A percentile compares a stretch with the other conserved stretches of the same genome.
Evolutionary conservation across 495 filamentous ascomycete species (phyloP).

Genomic region (Penicillium cinerascens): DNA sequence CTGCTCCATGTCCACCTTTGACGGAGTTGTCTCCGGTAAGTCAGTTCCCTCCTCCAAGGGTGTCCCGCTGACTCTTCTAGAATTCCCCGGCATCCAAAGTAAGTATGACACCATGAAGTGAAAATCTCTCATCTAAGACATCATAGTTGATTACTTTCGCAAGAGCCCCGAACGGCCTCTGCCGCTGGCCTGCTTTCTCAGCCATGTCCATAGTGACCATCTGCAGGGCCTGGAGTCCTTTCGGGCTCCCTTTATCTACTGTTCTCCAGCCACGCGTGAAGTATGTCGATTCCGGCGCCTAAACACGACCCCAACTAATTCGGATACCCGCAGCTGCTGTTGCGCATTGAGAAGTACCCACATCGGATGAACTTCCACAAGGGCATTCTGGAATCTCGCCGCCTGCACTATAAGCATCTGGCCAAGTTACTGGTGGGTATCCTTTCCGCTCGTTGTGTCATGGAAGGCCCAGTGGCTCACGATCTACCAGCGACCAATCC

Average conservation of each 20-base stretch:
- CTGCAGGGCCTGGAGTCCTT: slow-evolving; percentile 76
- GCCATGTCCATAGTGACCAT: slow-evolving; percentile 92
- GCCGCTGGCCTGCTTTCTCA: slow-evolving; percentile 84
- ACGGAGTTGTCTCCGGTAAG: slow-evolving; percentile 61
- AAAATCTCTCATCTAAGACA: slow-evolving; percentile 1
- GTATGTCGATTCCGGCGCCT: slow-evolving; percentile 42
- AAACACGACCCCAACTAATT: background rate
- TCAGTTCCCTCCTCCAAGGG: background rate
- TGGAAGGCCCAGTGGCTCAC: background rate
- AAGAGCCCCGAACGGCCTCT: slow-evolving; percentile 48
- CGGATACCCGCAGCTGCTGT: slow-evolving; percentile 44
- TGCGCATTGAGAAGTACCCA: slow-evolving; percentile 71
- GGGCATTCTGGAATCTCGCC: slow-evolving; percentile 70
- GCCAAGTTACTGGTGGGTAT: slow-evolving; percentile 57
- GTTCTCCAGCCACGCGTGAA: slow-evolving; percentile 79
- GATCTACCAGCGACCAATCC: slow-evolving; percentile 64
- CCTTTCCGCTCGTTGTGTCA: background rate
- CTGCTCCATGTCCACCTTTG: slow-evolving; percentile 71
- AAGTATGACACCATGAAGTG: slow-evolving; percentile 9
- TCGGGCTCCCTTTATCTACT: slow-evolving; percentile 80
- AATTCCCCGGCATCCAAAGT: slow-evolving; percentile 43
- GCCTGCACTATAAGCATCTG: slow-evolving; percentile 71
- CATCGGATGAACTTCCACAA: slow-evolving; percentile 75
- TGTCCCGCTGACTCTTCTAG: slow-evolving; percentile 16
- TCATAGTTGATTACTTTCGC: slow-evolving; percentile 80